A percentile compares a stretch with the other conserved stretches of the same genome.
These are phyloP conservation scores for Angomonas deanei DNA, from an alignment of 208 protist genomes.

Conservation along the genomic window DNA sequence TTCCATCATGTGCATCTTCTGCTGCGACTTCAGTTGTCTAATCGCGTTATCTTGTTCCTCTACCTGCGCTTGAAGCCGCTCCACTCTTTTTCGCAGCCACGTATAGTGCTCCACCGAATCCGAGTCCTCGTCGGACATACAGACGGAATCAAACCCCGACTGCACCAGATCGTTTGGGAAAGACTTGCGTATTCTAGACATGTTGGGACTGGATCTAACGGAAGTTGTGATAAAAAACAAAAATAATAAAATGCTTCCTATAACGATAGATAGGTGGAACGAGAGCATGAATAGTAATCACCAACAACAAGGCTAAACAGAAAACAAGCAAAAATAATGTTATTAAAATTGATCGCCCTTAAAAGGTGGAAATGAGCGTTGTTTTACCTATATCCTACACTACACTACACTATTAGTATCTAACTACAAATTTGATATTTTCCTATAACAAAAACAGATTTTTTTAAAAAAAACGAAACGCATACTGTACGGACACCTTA, in stretches of 20 bases:
- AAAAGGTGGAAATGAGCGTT: no score
- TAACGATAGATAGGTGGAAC: neutral
- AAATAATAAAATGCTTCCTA: neutral
- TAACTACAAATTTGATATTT: neutral
- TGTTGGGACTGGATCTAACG: no score
- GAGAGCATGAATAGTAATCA: no score
- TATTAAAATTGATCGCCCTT: no score
- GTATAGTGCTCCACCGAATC: neutral
- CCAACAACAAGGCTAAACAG: no score
- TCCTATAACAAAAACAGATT: neutral
- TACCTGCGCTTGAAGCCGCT: neutral
- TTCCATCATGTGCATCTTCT: neutral
- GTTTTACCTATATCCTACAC: neutral
- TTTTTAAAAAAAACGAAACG: neutral
- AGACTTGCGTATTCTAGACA: neutral
- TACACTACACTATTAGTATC: neutral
- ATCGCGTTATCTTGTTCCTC: neutral
- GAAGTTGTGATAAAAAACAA: no score
- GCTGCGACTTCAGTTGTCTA: no score
- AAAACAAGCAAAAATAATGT: no score
- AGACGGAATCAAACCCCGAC: neutral
- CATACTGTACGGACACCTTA: constrained; percentile 14
- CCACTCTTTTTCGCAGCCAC: neutral
- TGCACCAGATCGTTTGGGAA: neutral
- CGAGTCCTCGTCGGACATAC: neutral